Evolutionary conservation across 257 asterid genomes (phyloP), one percentile per base, ranked within the genome.

Genomic region (Fraxinus excelsior): DNA sequence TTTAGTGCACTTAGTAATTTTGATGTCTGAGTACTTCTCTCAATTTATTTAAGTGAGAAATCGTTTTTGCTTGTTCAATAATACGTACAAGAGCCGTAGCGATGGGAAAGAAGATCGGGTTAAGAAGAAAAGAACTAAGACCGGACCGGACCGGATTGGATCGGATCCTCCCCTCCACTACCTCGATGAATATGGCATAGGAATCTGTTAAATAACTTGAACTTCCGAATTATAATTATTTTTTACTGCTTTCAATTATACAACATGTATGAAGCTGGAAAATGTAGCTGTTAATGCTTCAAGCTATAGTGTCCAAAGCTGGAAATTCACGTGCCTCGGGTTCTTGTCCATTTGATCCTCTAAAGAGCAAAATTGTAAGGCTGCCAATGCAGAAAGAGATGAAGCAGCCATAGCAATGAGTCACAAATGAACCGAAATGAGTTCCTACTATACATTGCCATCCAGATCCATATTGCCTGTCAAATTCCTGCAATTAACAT

Each of bases 391-490:
- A 76, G 14, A 94, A 94, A 82, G 91, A 85, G 84, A 92, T 92
- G 82, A 94, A 94, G 76, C 93, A 91, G 0, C 98, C 97, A 37
- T 7, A 83, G 84, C 96, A 92, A 70, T 94, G 98, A 2, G 94
- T 94, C 79, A 94, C 97, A 82, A 94, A 94, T 28, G 98, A 94
- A 53, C 97, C 97, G 78, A 92, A 94, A 77, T 92, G 94, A 0
- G 93, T 92, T 74, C 98, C 98, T 7, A 94, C 98, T 1, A 92
- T 92, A 82, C 98, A 94, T 58, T 94, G 97, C 98, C 98, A 92
- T 0, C 97, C 96, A 1, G 74, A 64, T 79, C 96, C 98, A 81
- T 92, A 78, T 46, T 77, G 37, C 71, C 77, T 74, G 70, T 92
- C 98, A 74, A 92, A 89, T 58, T 88, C 97, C 98, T 94, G 90